phyloP scores from a whole-genome alignment of 2,329 filamentous ascomycete species.

The Monilinia aucupariae region DNA sequence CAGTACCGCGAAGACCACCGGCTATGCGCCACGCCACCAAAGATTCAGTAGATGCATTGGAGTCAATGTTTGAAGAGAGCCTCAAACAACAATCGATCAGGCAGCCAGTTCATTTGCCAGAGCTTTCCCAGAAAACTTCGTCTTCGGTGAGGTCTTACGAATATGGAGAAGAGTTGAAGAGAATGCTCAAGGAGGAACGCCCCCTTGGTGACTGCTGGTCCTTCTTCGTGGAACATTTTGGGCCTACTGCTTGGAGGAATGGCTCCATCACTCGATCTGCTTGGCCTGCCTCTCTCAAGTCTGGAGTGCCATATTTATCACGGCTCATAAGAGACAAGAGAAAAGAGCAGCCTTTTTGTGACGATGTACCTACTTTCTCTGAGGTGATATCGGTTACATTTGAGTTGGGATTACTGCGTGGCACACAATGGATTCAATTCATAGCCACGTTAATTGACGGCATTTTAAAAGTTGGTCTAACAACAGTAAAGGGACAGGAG shows the following conservation, averaged over 20 bases:
- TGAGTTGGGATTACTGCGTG: conserved; percentile 27
- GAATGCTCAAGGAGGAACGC: conserved; percentile 27
- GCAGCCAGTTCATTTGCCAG: conserved; percentile 1
- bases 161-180: conserved; percentile 27
- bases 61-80: conserved; percentile 33
- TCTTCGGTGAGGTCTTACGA: conserved; percentile 29
- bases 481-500: conserved; percentile 15
- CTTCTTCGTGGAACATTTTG: conserved; percentile 34
- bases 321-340: conserved; percentile 26
- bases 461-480: conserved; percentile 15
- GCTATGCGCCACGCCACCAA: background rate
- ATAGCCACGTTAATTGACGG: conserved; percentile 24
- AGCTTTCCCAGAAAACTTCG: conserved; percentile 5
- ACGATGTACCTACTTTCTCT: conserved; percentile 28
- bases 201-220: conserved; percentile 29
- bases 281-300: conserved; percentile 24
- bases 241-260: conserved; percentile 25
- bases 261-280: conserved; percentile 16
- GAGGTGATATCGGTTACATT: conserved; percentile 29
- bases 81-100: conserved; percentile 19
- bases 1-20: background rate
- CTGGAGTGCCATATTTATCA: conserved; percentile 22
- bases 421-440: conserved; percentile 30
- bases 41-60: conserved; percentile 29
- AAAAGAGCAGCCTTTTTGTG: conserved; percentile 21